Evolutionary conservation across 164 flowering plant genomes (phyloP), one percentile per base, ranked within the genome.

Genomic region (Magnolia changhungtana): DNA sequence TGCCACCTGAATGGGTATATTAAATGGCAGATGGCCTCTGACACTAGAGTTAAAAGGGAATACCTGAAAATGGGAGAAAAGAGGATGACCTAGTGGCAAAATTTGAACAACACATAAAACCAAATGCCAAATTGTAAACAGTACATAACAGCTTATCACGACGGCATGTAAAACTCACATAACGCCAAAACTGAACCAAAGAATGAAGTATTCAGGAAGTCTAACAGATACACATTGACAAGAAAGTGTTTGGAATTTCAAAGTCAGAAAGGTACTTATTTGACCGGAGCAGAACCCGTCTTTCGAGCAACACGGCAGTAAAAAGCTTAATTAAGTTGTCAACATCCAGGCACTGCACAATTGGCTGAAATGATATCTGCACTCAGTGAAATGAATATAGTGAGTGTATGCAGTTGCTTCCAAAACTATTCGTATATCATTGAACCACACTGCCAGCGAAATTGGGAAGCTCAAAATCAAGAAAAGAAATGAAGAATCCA

Each of bases 1-100:
- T 94, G 98, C 98, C 99, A 96, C 69, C 97, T 83, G 78, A 96
- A 94, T 78, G 99, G 99, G 86, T 91, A 94, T 52, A 96, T 89
- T 74, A 94, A 88, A 88, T 94, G 97, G 81, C 97, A 94, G 73
- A 96, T 90, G 79, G 97, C 98, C 85, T 96, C 99, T n/a, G 98
- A 96, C 71, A 88, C 97, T 75, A 96, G 88, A 19, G 98, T 94
- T 75, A 94, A 69, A 74, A 96, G 88, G 65, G 99, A 91, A 83
- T 94, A 94, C 88, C 99, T 96, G 92, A 81, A 72, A 18, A 20
- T 18, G 52, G 75, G 21, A 71, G 59, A 49, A 71, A 20, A 21
- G 27, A 58, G 9, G 24, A 24, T 14, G 13, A 23, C 4, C 29
- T 29, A 37, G 45, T 37, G 45, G 45, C 45, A 55, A 55, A 55